These are phyloP conservation scores for Rhizomucor pusillus DNA, from an alignment of 371 early-diverging fungal genomes.

Conservation along the genomic window DNA sequence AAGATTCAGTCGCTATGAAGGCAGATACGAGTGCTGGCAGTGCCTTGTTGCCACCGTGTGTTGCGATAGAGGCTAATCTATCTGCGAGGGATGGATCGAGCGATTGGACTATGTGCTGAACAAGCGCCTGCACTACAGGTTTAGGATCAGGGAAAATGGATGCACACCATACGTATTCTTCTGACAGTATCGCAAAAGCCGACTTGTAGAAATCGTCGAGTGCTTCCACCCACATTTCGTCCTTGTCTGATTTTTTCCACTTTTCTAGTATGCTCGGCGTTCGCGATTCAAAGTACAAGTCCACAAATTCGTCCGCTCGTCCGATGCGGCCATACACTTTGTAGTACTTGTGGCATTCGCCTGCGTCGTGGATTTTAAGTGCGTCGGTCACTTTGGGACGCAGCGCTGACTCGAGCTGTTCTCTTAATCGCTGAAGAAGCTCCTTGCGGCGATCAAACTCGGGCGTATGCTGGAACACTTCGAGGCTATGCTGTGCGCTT, in stretches of 20 bases:
- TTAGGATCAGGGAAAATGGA: constrained; percentile 59
- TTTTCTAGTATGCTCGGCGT: constrained; percentile 9
- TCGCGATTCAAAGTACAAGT: constrained; percentile 54
- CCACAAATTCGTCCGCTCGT: constrained; percentile 54
- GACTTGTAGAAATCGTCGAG: constrained; percentile 49
- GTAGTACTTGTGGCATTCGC: constrained; percentile 48
- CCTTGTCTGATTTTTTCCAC: constrained; percentile 19
- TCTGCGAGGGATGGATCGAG: constrained; percentile 57
- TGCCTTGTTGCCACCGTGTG: constrained; percentile 32
- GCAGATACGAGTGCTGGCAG: constrained; percentile 37
- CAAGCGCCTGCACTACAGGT: constrained; percentile 47
- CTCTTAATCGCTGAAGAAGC: constrained; percentile 50
- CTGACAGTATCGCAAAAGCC: constrained; percentile 45
- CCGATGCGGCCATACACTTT: constrained; percentile 58
- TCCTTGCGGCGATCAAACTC: constrained; percentile 60
- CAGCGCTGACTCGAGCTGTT: constrained; percentile 55
- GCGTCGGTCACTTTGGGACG: constrained; percentile 50
- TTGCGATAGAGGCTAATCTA: constrained; percentile 21
- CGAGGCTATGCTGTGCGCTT: constrained; percentile 66
- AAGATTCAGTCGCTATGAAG: constrained; percentile 48
- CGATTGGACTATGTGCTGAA: constrained; percentile 51
- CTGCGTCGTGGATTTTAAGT: constrained; percentile 52
- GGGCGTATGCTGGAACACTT: constrained; percentile 63
- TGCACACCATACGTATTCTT: constrained; percentile 64
- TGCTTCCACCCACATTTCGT: constrained; percentile 22